These are phyloP conservation scores for Amaranthus palmeri DNA, from an alignment of 148 eudicot species.

Conservation along the genomic window DNA sequence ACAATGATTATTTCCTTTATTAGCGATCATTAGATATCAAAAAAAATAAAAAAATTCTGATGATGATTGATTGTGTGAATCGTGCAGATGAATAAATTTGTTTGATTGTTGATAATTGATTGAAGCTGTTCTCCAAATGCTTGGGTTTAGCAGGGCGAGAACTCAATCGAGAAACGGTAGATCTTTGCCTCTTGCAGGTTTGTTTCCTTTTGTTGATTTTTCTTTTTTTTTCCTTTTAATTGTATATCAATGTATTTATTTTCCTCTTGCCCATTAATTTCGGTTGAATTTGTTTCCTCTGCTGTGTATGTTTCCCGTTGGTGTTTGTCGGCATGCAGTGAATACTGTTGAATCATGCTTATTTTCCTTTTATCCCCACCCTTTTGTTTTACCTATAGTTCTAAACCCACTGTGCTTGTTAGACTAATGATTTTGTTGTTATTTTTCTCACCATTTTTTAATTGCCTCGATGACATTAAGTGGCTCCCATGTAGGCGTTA, in stretches of 20 bases:
- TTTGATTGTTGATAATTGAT: not conserved
- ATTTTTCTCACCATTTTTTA: too few relatives aligned
- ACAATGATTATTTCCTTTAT: too few relatives aligned
- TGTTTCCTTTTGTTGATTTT: not conserved
- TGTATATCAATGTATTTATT: too few relatives aligned
- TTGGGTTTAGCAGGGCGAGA: constrained; percentile 6
- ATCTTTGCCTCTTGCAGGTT: constrained; percentile 13
- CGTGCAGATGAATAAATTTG: constrained; percentile 3
- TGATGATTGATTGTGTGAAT: not conserved
- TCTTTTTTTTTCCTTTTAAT: too few relatives aligned
- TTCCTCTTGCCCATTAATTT: too few relatives aligned
- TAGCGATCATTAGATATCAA: too few relatives aligned
- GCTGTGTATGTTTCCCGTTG: not conserved
- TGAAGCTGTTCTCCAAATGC: constrained; percentile 10
- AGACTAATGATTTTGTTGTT: too few relatives aligned
- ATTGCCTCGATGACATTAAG: too few relatives aligned
- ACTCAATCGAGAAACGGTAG: constrained; percentile 12
- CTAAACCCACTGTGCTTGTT: too few relatives aligned
- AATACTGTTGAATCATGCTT: not conserved
- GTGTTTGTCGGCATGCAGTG: not conserved
- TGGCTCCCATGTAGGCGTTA: too few relatives aligned
- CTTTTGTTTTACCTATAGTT: too few relatives aligned
- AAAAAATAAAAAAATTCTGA: not conserved
- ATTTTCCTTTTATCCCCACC: not conserved
- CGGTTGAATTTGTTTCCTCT: too few relatives aligned